Evolutionary conservation across 2,329 filamentous ascomycete species (phyloP), one percentile per base, ranked within the genome.

Genomic region (Calonectria fujianensis): DNA sequence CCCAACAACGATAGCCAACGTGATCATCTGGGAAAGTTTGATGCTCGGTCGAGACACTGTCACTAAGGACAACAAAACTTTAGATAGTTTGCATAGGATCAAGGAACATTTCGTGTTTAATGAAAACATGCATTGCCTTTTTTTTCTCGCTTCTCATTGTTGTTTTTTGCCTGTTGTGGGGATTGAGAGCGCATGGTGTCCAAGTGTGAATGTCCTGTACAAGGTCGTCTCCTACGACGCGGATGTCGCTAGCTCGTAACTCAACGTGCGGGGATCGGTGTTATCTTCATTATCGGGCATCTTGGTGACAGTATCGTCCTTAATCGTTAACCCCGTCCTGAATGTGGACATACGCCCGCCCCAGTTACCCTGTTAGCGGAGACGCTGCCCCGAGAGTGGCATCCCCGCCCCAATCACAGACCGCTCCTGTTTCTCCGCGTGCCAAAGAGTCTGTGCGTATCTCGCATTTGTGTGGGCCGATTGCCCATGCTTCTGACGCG

Each of bases 371-470:
- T 24, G 18, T 59, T n/a, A 6, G 54, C 54, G 54, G 54, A 11
- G 54, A 59, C 14, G n/a, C n/a, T n/a, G 32, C 20, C n/a, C 13
- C 5, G 9, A 32, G n/a, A 37, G 31, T n/a, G 32, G 32, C 3
- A 13, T 24, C 31, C 54, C 54, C 54, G 32, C 54, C n/a, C 54
- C 54, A 59, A 59, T 59, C 54, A 59, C 31, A 59, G 20, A 20
- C 10, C 54, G 54, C 31, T n/a, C 32, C 32, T 27, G 31, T 59
- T 59, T 59, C 54, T 59, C 54, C 32, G 54, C 54, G 14, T 59
- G 18, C 18, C n/a, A 32, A 35, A 59, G n/a, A 24, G 54, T 59
- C 54, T 59, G 54, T 59, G 54, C 54, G 54, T 59, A 59, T 59
- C 54, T 59, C 8, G 54, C 54, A 37, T 59, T 59, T 11, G 32